Base-by-base conservation (phyloP, 2,329 filamentous ascomycete species). In the Aspergillus nomiae region DNA sequence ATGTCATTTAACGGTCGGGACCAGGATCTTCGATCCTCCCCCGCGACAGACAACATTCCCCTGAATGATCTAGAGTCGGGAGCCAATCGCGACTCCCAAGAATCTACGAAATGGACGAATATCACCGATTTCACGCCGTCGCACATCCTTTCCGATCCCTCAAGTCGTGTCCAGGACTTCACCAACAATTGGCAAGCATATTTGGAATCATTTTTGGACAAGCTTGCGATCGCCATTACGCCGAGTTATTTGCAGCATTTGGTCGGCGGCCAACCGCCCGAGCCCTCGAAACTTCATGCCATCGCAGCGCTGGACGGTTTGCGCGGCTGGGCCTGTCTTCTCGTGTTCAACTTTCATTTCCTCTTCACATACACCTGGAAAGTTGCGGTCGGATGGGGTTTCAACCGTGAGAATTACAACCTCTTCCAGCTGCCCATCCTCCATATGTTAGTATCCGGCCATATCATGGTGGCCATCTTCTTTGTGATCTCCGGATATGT, bases 401-500 rank as follows among this genome's bases (percentile, higher is more conserved):
- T 80, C 56, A 75, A 72, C 21, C 72, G 74, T 11, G 71, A 76
- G 41, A 81, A 80, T 48, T 80, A 75, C 64, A 73, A 74, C 3
- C 65, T 79, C 16, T 74, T 78, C 58, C 78, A 81, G 64, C 68
- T 80, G 5, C 80, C 80, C 12, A 72, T 81, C 65, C 57, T 81
- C 26, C 78, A 80, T 56, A 69, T 81, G 65, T 65, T 81, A 30
- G 78, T 80, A 60, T 77, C 79, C 4, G 80, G 81, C 28, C 80
- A 82, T 64, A 77, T 82, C 63, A 81, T 81, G 80, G 80, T 83
- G 16, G 75, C 77, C 53, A 78, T 82, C 43, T 83, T 83, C 71
- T 83, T 83, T 67, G 77, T 83, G 38, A 77, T 83, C 30, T 82
- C 80, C 10, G 81, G 81, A 58, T 83, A 83, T 61, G 80, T 81